phyloP scores from a whole-genome alignment of 225 moss, liverwort and hornwort species.

The Lunularia cruciata region DNA sequence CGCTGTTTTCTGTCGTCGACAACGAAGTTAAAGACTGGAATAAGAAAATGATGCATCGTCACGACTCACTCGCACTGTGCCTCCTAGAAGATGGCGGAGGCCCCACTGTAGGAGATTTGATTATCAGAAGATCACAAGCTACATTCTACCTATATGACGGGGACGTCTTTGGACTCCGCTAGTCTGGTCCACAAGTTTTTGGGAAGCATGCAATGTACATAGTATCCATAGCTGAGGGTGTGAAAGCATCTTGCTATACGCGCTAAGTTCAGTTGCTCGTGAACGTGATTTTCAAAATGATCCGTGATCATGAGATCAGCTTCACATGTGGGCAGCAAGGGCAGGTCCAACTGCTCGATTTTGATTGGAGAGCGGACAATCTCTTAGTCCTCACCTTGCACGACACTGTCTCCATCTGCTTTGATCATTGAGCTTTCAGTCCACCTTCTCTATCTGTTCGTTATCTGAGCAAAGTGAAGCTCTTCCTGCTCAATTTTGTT shows the following conservation, averaged over 20 bases:
- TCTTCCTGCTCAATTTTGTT: background rate
- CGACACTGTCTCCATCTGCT: background rate
- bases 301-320: conserved; percentile 11
- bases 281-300: background rate
- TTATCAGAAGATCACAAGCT: background rate
- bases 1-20: background rate
- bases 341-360: conserved; percentile 9
- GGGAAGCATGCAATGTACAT: background rate
- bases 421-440: background rate
- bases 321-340: conserved; percentile 3
- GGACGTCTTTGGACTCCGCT: background rate
- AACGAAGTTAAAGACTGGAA: background rate
- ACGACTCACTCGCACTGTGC: background rate
- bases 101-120: background rate
- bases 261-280: background rate
- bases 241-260: background rate
- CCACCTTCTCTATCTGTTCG: background rate
- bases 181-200: background rate
- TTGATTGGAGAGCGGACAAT: background rate
- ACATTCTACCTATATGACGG: conserved; percentile 1
- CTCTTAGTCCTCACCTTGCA: conserved; percentile 5
- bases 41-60: background rate
- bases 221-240: background rate
- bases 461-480: background rate
- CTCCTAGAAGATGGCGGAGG: background rate